phyloP scores from a whole-genome alignment of 2,329 filamentous ascomycete species.

The Fulvia fulva region DNA sequence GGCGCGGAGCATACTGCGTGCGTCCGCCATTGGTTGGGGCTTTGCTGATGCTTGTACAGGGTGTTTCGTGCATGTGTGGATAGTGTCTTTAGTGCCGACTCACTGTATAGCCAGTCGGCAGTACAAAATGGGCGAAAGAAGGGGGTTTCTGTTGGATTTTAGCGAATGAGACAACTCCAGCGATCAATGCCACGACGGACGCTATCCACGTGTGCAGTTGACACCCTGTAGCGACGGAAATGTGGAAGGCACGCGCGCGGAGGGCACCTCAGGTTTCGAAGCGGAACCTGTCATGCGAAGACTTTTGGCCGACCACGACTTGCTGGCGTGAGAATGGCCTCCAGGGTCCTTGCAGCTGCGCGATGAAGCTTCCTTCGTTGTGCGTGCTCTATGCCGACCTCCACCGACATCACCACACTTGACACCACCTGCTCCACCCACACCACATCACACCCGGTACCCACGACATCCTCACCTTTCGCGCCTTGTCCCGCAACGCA shows the following conservation, averaged over 20 bases:
- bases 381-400: background rate
- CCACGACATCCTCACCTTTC: background rate
- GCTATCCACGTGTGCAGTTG: too few relatives aligned
- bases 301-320: background rate
- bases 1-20: constrained; percentile 72
- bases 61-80: too few relatives aligned
- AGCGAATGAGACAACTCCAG: too few relatives aligned
- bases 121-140: too few relatives aligned
- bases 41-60: background rate
- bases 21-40: constrained; percentile 63
- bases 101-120: too few relatives aligned
- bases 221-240: too few relatives aligned
- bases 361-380: background rate
- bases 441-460: background rate
- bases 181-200: too few relatives aligned
- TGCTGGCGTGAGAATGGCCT: background rate
- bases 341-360: background rate
- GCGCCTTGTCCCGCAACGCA: background rate
- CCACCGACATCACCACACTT: background rate
- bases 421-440: background rate
- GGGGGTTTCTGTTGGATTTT: background rate
- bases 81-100: too few relatives aligned
- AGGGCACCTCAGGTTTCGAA: too few relatives aligned
- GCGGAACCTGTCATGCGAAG: too few relatives aligned
- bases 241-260: too few relatives aligned